Conservation (phyloP, 208 protist species). For the Leishmania lainsoni region DNA sequence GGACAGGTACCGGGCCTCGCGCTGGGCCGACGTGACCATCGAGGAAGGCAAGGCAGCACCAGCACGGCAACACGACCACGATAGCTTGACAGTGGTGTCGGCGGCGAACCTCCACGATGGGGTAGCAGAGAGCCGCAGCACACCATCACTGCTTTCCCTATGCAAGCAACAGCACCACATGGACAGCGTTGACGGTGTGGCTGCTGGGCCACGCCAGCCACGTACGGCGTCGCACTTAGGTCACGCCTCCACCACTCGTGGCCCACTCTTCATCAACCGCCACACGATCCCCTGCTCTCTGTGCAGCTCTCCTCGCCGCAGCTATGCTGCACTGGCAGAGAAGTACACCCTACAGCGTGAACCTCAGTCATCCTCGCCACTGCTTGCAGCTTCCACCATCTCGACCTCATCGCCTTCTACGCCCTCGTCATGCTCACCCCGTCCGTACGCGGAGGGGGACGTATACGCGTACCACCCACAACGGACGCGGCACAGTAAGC, state of each 20-base stretch:
- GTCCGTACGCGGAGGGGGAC: constrained; percentile 23
- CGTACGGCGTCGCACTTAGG: not conserved
- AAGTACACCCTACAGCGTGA: constrained; percentile 14
- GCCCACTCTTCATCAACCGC: constrained; percentile 16
- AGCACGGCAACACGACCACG: not conserved
- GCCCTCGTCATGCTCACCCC: constrained; percentile 10
- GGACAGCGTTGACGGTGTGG: not conserved
- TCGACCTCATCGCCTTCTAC: not conserved
- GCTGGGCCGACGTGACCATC: not conserved
- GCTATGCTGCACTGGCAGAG: constrained; percentile 26
- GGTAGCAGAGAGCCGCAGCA: not conserved
- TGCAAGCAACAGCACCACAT: not conserved
- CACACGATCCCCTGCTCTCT: constrained; percentile 41
- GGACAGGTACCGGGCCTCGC: not conserved
- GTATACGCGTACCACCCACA: constrained; percentile 26
- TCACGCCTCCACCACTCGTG: not conserved
- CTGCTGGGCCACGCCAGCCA: not conserved
- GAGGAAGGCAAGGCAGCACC: not conserved
- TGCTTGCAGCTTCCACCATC: not conserved
- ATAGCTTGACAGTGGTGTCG: not conserved
- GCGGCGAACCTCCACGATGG: not conserved
- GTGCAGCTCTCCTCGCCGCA: constrained; percentile 5
- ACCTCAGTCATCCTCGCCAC: not conserved
- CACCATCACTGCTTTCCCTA: not conserved
- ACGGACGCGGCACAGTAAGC: constrained; percentile 4